Evolutionary conservation across 208 protist genomes (phyloP).

Genomic region (Wallacemonas sp.): DNA sequence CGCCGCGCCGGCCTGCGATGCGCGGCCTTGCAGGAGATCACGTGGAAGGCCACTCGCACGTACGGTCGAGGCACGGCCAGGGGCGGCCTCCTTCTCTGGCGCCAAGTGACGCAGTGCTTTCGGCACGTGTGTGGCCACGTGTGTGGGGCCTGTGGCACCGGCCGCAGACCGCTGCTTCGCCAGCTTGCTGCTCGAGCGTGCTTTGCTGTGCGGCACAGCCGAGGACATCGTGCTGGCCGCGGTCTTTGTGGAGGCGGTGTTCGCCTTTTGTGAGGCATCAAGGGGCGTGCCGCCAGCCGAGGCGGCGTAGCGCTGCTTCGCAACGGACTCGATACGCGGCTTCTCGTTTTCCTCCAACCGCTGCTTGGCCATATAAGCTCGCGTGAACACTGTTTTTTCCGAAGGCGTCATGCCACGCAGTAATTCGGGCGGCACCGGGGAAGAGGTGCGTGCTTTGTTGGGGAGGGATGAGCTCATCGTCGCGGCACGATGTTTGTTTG

Average conservation of each 20-base stretch:
- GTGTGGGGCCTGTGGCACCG: neutral
- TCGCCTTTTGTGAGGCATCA: neutral
- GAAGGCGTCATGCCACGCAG: slow-evolving; percentile 42
- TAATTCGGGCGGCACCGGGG: slow-evolving; percentile 43
- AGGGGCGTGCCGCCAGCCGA: slow-evolving; percentile 5
- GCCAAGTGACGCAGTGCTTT: slow-evolving; percentile 20
- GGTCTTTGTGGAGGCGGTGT: neutral
- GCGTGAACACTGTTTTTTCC: slow-evolving; percentile 37
- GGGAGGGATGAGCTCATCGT: neutral
- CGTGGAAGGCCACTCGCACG: neutral
- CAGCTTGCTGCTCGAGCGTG: slow-evolving; percentile 1
- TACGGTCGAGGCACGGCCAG: neutral
- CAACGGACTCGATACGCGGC: slow-evolving; percentile 46
- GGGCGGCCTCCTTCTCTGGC: neutral
- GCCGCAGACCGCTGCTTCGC: neutral
- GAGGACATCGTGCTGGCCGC: neutral
- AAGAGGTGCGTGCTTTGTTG: neutral
- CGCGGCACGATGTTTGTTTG: too few relatives aligned
- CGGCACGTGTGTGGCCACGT: slow-evolving; percentile 17
- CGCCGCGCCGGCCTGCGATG: neutral
- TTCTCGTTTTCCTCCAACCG: slow-evolving; percentile 82
- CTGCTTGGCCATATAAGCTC: slow-evolving; percentile 51
- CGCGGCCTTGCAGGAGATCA: neutral
- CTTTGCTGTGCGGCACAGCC: neutral
- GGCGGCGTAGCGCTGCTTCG: slow-evolving; percentile 41